Evolutionary conservation across 129 eudicot genomes (phyloP).

Genomic region (Pittosporum tobira): DNA sequence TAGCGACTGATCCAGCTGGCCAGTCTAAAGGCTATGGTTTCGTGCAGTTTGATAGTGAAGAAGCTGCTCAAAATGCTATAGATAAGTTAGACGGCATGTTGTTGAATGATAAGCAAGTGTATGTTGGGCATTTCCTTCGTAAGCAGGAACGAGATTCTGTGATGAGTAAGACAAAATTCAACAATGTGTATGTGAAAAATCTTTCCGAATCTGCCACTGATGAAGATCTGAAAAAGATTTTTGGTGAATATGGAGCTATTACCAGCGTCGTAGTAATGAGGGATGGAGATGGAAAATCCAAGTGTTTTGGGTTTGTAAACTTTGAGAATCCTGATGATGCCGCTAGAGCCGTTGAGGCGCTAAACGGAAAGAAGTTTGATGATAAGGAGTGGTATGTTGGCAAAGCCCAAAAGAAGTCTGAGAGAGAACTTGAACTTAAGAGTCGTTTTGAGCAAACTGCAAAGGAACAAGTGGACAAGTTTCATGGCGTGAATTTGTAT

Average conservation of each 20-base stretch:
- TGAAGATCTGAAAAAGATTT: conserved; percentile 30
- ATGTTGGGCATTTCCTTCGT: conserved; percentile 40
- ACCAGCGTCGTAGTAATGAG: conserved; percentile 47
- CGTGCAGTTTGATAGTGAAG: conserved; percentile 42
- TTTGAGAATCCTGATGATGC: conserved; percentile 49
- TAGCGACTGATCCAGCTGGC: conserved; percentile 38
- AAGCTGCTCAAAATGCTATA: conserved; percentile 37
- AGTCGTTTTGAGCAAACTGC: conserved; percentile 37
- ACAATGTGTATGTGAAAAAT: conserved; percentile 45
- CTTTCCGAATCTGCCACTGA: conserved; percentile 33
- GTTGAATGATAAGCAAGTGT: conserved; percentile 46
- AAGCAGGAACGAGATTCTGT: conserved; percentile 36
- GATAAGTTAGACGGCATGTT: conserved; percentile 44
- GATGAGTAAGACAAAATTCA: conserved; percentile 23
- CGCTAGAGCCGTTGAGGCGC: conserved; percentile 45
- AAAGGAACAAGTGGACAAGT: conserved; percentile 41
- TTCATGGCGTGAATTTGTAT: conserved; percentile 36
- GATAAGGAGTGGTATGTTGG: conserved; percentile 49
- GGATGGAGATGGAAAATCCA: conserved; percentile 46
- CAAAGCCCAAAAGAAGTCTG: conserved; percentile 43
- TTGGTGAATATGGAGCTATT: conserved; percentile 37
- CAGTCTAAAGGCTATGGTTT: conserved; percentile 48
- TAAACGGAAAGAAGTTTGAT: conserved; percentile 35
- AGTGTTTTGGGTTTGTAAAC: conserved; percentile 44
- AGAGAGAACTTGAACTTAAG: conserved; percentile 37